Evolutionary conservation across 176 grass and related monocot species (phyloP), one percentile per base, ranked within the genome.

Genomic region (Musa itinerans): DNA sequence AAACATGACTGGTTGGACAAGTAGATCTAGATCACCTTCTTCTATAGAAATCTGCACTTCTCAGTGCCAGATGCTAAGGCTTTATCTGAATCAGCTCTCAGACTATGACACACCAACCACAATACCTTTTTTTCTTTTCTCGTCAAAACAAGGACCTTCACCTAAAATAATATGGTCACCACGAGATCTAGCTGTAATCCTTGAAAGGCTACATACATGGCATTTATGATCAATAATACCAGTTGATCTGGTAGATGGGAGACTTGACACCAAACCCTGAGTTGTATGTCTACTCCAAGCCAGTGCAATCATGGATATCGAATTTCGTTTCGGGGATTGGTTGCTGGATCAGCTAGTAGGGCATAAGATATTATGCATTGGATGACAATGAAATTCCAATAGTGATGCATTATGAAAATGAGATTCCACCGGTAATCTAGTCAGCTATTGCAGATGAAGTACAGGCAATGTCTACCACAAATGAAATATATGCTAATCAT

Each of bases 111-210:
- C 34, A 43, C 34, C 34, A 43, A 43, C 34, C 63, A 65, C 17
- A 9, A 20, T 21, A 17, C 58, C 1, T 62, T 20, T 20, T 43
- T 43, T 43, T 43, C 34, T 62, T 62, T 62, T 19, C 19, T 62
- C 58, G n/a, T 19, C 58, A 65, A 26, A 65, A 65, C 63, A 65
- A 27, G 63, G 63, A 65, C 63, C 10, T 65, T 65, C 24, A 24
- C 21, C 3, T 26, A 26, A 3, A 26, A 65, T 65, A 26, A 65
- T 25, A 2, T 25, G 22, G 10, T 2, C 8, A 65, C 21, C 11
- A 65, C 13, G 10, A 13, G 63, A 23, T 25, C 63, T 49, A 19
- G 27, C 66, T 68, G 66, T 68, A 48, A 68, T 68, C 66, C 66
- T 48, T 68, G 25, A 14, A 48, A 9, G 61, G 10, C 20, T 10